Evolutionary conservation across 1,139 yeast genomes (phyloP), one percentile per base, ranked within the genome.

Genomic region (Geotrichum bryndzae): DNA sequence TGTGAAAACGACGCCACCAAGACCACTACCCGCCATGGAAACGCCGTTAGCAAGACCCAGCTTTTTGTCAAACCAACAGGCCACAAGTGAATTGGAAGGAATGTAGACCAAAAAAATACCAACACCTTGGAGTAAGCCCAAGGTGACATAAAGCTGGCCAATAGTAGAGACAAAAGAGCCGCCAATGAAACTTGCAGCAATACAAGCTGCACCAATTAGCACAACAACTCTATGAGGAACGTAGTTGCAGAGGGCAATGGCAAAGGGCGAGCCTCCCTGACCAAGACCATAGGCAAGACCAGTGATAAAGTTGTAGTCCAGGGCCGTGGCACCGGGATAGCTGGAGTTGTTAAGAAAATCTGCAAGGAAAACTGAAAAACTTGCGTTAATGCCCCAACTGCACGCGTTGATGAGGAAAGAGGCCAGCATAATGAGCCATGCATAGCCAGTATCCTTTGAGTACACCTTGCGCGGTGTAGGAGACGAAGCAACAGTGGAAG

Each of bases 381-480:
- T 82, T 4, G 89, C 82, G 68, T 85, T 86, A 55, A 85, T 78
- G 27, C 96, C 96, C 96, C 96, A 88, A 0, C 91, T 82, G 38
- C 84, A 76, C 64, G 84, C 80, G 67, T 81, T 80, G 56, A 85
- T 77, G 35, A 81, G 68, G 71, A 83, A 77, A 0, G 82, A 82
- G 66, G 87, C 82, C 1, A 81, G 61, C 0, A 86, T 84, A 60
- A 85, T 80, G 7, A 85, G 82, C 91, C 94, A 88, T 0, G 90
- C 90, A 65, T 82, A 82, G 0, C 89, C 89, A 31, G 84, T 83
- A 73, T 87, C 94, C 23, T 48, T 33, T 41, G n/a, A 6, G 22
- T 41, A 41, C 48, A 41, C 48, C 48, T 41, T 41, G n/a, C 22
- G 48, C 22, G 48, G 22, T n/a, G 48, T 23, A 3, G 48, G 7